Percentiles rank a stretch among this genome's conserved stretches.
Conservation (phyloP, 1,139 yeast species). For the Pneumocystis canis region DNA sequence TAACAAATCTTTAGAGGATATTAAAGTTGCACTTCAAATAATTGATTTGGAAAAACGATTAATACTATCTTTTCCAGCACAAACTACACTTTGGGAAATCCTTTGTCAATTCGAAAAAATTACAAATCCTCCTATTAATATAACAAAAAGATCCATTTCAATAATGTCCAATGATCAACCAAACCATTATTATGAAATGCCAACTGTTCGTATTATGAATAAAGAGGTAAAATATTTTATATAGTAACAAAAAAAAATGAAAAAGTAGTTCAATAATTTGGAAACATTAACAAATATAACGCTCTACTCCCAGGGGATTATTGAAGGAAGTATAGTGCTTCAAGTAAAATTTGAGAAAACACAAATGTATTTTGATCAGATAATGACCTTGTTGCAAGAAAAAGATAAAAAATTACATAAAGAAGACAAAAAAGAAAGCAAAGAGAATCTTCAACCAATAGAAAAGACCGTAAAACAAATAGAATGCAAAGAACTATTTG, state of each 20-base stretch:
- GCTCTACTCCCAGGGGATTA: slow-evolving; percentile 6
- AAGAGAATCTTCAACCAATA: neutral
- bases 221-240: slow-evolving; percentile 1
- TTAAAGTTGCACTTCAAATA: slow-evolving; percentile 7
- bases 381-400: neutral
- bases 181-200: slow-evolving; percentile 5
- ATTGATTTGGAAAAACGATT: slow-evolving; percentile 2
- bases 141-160: neutral
- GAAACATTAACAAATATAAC: neutral
- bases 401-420: neutral
- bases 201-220: slow-evolving; percentile 8
- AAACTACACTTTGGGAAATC: slow-evolving; percentile 2
- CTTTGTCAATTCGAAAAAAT: slow-evolving; percentile 4
- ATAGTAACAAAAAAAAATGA: neutral
- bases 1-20: neutral
- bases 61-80: neutral
- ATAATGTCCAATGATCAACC: neutral
- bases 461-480: neutral
- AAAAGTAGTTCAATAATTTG: neutral
- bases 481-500: neutral
- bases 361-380: neutral
- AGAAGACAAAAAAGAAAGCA: neutral
- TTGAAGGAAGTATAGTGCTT: slow-evolving; percentile 3
- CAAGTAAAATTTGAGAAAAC: slow-evolving; percentile 7
- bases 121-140: neutral